A percentile compares a stretch with the other conserved stretches of the same genome.
phyloP scores from a whole-genome alignment of 2,329 filamentous ascomycete species.

The Orbilia brochopaga region DNA sequence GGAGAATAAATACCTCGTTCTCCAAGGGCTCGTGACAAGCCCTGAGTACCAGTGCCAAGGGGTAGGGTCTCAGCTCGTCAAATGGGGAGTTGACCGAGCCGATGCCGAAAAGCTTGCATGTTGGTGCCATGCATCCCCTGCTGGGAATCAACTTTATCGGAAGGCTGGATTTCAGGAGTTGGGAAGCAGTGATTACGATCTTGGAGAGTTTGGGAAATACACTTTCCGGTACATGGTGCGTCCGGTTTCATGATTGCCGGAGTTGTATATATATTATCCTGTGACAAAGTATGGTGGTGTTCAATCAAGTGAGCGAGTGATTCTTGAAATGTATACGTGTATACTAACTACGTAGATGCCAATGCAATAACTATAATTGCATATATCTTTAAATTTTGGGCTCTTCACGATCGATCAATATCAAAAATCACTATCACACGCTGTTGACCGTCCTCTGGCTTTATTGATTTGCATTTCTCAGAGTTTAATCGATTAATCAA shows the following conservation, averaged over 20 bases:
- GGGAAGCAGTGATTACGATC: slow-evolving; percentile 23
- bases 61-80: slow-evolving; percentile 21
- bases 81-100: slow-evolving; percentile 22
- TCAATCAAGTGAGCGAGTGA: no score
- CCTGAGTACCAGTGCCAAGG: slow-evolving; percentile 18
- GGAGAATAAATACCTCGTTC: slow-evolving; percentile 18
- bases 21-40: slow-evolving; percentile 20
- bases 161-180: slow-evolving; percentile 26
- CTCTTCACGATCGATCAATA: no score
- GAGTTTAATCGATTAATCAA: no score
- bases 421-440: no score
- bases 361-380: no score
- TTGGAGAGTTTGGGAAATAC: slow-evolving; percentile 23
- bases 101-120: slow-evolving; percentile 13
- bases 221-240: slow-evolving; percentile 26
- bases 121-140: slow-evolving; percentile 26
- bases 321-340: no score
- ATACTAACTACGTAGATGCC: no score
- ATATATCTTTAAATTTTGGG: no score
- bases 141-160: slow-evolving; percentile 20
- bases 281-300: no score
- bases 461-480: no score
- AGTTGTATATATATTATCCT: no score
- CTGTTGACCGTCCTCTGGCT: no score
- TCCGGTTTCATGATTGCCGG: slow-evolving; percentile 12